Evolutionary conservation across 805 yeast species (phyloP), one percentile per base, ranked within the genome.

Genomic region (Groenewaldozyma tartarivorans): DNA sequence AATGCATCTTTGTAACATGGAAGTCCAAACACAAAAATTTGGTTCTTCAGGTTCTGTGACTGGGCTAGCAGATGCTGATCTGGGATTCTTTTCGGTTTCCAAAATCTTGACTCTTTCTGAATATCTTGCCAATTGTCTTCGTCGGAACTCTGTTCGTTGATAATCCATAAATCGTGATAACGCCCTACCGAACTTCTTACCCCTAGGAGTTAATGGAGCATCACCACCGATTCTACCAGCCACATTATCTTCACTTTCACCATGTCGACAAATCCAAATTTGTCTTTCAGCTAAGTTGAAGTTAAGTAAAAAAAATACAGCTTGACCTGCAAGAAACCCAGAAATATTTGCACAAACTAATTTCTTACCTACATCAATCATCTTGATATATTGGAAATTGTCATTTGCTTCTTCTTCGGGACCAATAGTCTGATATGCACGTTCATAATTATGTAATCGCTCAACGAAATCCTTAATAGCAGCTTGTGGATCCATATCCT

Each of bases 361-460:
- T 59, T 90, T 92, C 53, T 84, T 78, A 5, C 98, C 97, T 7
- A 88, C 96, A 59, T 90, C 90, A 42, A 90, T 86, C 94, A 90
- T 87, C 60, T 90, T 87, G 49, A 88, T 84, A 54, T 87, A 92
- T 57, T 85, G 96, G 52, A 77, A 78, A 11, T 75, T 74, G 15
- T 68, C 72, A 31, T 81, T 65, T 35, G 69, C 66, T 41, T 73
- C 75, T 51, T 81, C 90, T 16, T 68, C 73, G 35, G 84, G 94
- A 48, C 82, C 94, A 29, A 90, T 80, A 1, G 96, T 81, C 60
- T 92, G 88, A 61, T 90, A 90, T 1, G 90, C 96, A 57, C 71
- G 75, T 57, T 87, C 90, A 58, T 90, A 90, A 56, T 90, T 90
- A 29, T 68, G 63, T 46, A 90, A 69, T 44, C 98, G 72, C 38